phyloP scores from a whole-genome alignment of 441 rosid species.

The Aleurites moluccanus region DNA sequence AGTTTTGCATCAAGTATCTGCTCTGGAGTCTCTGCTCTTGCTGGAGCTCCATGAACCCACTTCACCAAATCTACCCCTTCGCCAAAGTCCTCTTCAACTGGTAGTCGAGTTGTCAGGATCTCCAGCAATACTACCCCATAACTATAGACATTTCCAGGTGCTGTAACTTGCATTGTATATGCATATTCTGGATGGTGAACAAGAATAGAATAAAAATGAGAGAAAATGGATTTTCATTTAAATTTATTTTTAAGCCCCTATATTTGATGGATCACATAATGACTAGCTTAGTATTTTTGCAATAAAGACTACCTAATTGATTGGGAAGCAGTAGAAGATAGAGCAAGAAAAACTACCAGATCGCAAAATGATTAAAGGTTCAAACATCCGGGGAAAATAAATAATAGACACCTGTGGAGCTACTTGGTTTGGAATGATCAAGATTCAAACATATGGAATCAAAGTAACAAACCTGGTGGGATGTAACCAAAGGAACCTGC shows the following conservation, averaged over 20 bases:
- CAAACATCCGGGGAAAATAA: not conserved
- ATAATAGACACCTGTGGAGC: not conserved
- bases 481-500: conserved; percentile 98
- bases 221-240: not conserved
- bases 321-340: not conserved
- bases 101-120: conserved; percentile 80
- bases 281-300: not conserved
- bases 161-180: conserved; percentile 97
- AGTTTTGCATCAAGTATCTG: conserved; percentile 94
- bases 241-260: not conserved
- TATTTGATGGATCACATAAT: not conserved
- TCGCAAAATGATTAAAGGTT: not conserved
- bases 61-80: conserved; percentile 97
- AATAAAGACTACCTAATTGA: not conserved
- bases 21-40: conserved; percentile 93
- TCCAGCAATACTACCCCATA: conserved; percentile 91
- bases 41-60: conserved; percentile 97
- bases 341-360: not conserved
- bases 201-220: not conserved
- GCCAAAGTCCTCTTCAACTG: conserved; percentile 87
- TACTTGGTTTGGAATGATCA: conserved; percentile 1
- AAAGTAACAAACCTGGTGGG: conserved; percentile 69
- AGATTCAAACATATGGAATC: not conserved
- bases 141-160: conserved; percentile 97
- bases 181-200: conserved; percentile 70